Conservation (phyloP, 2,329 filamentous ascomycete genomes). For the Verticillium zaregamsianum region DNA sequence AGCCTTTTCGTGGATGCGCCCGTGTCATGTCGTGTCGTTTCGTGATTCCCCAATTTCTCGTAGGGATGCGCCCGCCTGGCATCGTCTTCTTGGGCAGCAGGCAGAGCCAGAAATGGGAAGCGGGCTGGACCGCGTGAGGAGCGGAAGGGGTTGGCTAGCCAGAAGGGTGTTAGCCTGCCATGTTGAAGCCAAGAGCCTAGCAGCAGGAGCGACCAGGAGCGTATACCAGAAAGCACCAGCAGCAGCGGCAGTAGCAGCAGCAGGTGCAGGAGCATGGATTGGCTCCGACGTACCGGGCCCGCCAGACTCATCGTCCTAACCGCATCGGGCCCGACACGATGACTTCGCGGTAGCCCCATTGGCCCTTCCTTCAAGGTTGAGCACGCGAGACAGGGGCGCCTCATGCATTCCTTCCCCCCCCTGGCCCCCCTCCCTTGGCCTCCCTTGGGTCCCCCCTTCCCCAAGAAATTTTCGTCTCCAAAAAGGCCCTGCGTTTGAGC, state of each 20-base stretch:
- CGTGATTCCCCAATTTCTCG: background rate
- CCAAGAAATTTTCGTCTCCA: background rate
- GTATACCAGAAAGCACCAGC: background rate
- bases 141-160: background rate
- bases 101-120: background rate
- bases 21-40: background rate
- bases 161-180: background rate
- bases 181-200: background rate
- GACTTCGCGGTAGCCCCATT: background rate
- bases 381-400: background rate
- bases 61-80: background rate
- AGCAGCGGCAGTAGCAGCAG: background rate
- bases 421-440: background rate
- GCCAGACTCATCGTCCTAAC: background rate
- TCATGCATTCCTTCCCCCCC: background rate
- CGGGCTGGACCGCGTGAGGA: background rate
- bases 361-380: background rate
- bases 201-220: too few relatives aligned
- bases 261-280: background rate
- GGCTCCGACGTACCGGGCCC: background rate
- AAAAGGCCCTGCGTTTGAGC: background rate
- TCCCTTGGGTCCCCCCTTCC: background rate
- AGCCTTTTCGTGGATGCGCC: background rate
- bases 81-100: background rate
- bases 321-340: background rate